Conservation (phyloP, 768 basidiomycete genomes). For the Cystofilobasidium macerans region DNA sequence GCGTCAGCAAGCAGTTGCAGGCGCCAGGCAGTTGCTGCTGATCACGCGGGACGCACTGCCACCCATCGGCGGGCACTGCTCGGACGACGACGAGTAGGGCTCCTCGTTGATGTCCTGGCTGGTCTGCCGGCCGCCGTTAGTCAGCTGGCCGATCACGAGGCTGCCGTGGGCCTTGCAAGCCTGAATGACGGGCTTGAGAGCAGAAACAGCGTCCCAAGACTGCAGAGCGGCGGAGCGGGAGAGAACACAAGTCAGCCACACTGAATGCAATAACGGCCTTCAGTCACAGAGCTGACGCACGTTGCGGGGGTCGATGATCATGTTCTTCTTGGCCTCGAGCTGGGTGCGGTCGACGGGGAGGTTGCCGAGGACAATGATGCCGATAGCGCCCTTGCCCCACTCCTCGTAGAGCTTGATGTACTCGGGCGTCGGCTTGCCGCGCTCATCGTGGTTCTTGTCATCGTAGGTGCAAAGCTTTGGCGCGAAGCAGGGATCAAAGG, state of each 20-base stretch:
- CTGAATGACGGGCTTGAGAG: conserved; percentile 39
- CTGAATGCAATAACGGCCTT: not conserved
- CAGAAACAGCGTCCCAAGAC: conserved; percentile 31
- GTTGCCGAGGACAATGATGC: conserved; percentile 36
- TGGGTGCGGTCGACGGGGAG: conserved; percentile 31
- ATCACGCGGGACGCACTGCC: too few relatives aligned
- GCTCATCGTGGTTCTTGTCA: conserved; percentile 28
- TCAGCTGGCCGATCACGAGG: conserved; percentile 35
- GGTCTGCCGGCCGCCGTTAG: conserved; percentile 32
- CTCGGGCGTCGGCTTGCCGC: conserved; percentile 33
- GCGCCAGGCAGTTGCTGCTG: not conserved
- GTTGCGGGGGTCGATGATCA: conserved; percentile 31
- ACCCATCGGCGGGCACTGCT: conserved; percentile 22
- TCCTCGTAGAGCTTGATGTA: conserved; percentile 26
- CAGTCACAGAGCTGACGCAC: not conserved
- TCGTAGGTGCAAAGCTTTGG: conserved; percentile 34
- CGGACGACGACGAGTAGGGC: conserved; percentile 31
- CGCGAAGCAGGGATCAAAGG: too few relatives aligned
- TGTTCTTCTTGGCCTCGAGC: conserved; percentile 35
- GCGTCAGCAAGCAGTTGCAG: too few relatives aligned
- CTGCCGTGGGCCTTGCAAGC: conserved; percentile 31
- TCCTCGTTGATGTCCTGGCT: conserved; percentile 28
- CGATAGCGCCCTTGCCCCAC: conserved; percentile 36
- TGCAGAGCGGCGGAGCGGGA: not conserved
- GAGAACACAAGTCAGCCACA: not conserved